Evolutionary conservation across 2,329 filamentous ascomycete species (phyloP).

Genomic region (Aspergillus cejpii): DNA sequence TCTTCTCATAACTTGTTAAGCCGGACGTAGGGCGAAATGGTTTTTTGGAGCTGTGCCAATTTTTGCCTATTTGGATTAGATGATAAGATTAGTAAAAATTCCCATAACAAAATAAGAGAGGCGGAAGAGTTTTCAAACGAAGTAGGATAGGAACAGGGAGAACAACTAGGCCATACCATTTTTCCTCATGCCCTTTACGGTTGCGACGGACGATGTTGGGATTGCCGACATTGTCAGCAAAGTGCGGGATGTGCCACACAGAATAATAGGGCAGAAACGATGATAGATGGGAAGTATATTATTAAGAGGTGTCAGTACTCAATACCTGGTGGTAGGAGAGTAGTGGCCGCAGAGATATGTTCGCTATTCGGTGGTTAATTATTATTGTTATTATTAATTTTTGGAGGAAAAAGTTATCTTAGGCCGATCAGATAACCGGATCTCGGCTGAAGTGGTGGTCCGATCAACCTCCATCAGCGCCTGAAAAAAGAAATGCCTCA

Average conservation of each 20-base stretch:
- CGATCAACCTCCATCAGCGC: conserved; percentile 6
- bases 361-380: conserved; percentile 6
- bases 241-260: too few species aligned
- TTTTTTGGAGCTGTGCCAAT: conserved; percentile 80
- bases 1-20: conserved; percentile 70
- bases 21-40: conserved; percentile 78
- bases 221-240: conserved; percentile 41
- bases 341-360: conserved; percentile 2
- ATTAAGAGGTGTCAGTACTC: too few species aligned
- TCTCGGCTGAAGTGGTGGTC: conserved; percentile 28
- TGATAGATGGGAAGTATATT: too few species aligned
- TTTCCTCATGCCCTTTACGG: conserved; percentile 63
- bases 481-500: not conserved
- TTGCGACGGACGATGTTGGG: conserved; percentile 28
- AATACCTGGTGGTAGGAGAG: not conserved
- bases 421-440: conserved; percentile 41
- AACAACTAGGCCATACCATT: conserved; percentile 57
- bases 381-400: conserved; percentile 12
- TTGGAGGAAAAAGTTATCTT: conserved; percentile 31
- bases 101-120: conserved; percentile 7
- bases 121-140: conserved; percentile 9
- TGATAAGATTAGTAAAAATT: conserved; percentile 13
- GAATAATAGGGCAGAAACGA: not conserved
- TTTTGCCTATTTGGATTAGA: conserved; percentile 61
- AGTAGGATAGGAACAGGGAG: conserved; percentile 11